Percentiles rank a stretch among this genome's conserved stretches.
phyloP scores from a whole-genome alignment of 345 rosid genomes.

The Mallotus nudiflorus region DNA sequence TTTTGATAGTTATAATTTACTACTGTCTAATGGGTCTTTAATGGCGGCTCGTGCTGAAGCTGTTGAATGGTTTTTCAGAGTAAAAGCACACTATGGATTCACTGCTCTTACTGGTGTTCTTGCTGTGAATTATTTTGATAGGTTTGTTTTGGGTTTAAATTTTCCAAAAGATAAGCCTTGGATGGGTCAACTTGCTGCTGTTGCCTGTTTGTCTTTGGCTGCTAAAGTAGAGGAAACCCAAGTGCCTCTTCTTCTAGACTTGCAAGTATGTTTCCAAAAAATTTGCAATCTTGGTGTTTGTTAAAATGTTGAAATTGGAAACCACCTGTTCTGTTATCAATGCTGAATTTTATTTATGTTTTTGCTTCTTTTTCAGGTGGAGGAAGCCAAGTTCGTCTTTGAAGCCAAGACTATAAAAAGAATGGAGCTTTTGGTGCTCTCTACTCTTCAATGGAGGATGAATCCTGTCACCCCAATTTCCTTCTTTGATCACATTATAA shows the following conservation, averaged over 20 bases:
- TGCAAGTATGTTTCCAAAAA: slow-evolving; percentile 56
- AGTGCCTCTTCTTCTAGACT: slow-evolving; percentile 72
- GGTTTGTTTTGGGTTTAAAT: slow-evolving; percentile 55
- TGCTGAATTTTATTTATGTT: slow-evolving; percentile 22
- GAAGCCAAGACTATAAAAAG: slow-evolving; percentile 83
- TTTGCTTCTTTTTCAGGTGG: slow-evolving; percentile 48
- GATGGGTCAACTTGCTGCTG: slow-evolving; percentile 89
- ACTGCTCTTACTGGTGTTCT: slow-evolving; percentile 61
- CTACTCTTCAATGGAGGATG: slow-evolving; percentile 88
- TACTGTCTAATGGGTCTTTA: slow-evolving; percentile 39
- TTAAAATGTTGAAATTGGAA: slow-evolving; percentile 24
- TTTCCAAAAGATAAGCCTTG: slow-evolving; percentile 79
- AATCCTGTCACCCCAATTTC: slow-evolving; percentile 84
- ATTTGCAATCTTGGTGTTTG: slow-evolving; percentile 33
- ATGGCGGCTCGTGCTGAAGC: slow-evolving; percentile 56
- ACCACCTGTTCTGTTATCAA: slow-evolving; percentile 3
- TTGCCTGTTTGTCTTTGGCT: slow-evolving; percentile 86
- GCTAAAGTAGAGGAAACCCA: slow-evolving; percentile 90
- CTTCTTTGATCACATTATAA: slow-evolving; percentile 66
- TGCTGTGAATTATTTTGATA: slow-evolving; percentile 90
- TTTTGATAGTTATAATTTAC: slow-evolving; percentile 11
- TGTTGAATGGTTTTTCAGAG: slow-evolving; percentile 70
- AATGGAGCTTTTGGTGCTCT: slow-evolving; percentile 88
- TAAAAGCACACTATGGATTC: slow-evolving; percentile 62
- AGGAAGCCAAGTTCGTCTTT: slow-evolving; percentile 65